These are phyloP conservation scores for Bryopsis sp. DNA, from an alignment of 139 green algal genomes.

Conservation along the genomic window DNA sequence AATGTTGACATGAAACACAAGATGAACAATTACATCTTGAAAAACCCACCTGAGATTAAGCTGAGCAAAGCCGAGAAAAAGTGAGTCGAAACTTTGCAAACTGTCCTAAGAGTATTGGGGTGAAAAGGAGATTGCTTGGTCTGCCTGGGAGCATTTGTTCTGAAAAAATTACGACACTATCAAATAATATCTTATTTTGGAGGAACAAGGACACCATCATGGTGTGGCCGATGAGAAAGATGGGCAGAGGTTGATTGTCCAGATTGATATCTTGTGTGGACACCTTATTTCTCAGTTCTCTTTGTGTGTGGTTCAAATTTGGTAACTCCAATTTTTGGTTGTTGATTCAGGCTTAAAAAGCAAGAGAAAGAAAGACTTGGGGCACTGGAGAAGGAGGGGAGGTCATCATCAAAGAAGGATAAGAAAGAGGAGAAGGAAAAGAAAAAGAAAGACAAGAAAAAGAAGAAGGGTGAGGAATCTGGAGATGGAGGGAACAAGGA, in stretches of 20 bases:
- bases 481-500: constrained; percentile 28
- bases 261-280: background rate
- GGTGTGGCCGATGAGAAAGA: too few species aligned
- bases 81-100: constrained; percentile 26
- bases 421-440: constrained; percentile 49
- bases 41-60: constrained; percentile 93
- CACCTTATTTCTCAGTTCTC: background rate
- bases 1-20: constrained; percentile 91
- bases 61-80: constrained; percentile 85
- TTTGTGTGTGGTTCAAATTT: constrained; percentile 4
- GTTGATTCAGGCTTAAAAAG: constrained; percentile 81
- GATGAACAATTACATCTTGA: constrained; percentile 98
- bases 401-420: constrained; percentile 62
- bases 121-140: background rate
- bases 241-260: too few species aligned
- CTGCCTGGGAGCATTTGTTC: background rate
- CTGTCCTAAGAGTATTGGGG: background rate
- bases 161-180: background rate
- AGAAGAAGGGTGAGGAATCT: constrained; percentile 33
- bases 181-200: constrained; percentile 1
- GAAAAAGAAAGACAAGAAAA: constrained; percentile 37
- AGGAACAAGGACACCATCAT: too few species aligned
- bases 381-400: constrained; percentile 42
- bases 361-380: constrained; percentile 82
- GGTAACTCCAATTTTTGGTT: too few species aligned